These are phyloP conservation scores for Chrysanthemum seticuspe DNA, from an alignment of 129 eudicot species.

Conservation along the genomic window DNA sequence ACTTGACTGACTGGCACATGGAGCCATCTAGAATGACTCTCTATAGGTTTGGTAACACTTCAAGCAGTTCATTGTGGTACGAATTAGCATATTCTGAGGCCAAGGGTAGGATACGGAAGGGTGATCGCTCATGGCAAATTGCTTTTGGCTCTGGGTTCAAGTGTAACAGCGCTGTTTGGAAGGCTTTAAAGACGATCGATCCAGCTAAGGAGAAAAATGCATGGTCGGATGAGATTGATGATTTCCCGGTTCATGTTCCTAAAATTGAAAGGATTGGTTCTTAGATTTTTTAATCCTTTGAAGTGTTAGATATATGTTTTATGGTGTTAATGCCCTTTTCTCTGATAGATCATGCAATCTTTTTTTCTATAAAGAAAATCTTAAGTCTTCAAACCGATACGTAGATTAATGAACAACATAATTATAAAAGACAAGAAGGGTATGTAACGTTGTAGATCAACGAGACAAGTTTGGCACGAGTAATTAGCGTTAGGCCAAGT, in stretches of 20 bases:
- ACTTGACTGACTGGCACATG: conserved; percentile 51
- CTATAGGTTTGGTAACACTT: conserved; percentile 67
- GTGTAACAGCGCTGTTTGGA: background rate
- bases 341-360: too few species aligned
- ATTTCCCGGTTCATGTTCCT: background rate
- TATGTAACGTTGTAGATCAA: too few species aligned
- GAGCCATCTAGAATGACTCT: conserved; percentile 75
- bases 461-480: too few species aligned
- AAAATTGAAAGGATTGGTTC: background rate
- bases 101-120: conserved; percentile 1
- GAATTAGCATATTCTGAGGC: conserved; percentile 19
- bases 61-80: conserved; percentile 67
- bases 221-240: background rate
- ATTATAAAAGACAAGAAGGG: too few species aligned
- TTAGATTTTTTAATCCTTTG: background rate
- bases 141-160: background rate
- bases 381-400: too few species aligned
- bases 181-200: background rate
- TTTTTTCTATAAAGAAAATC: too few species aligned
- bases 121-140: conserved; percentile 4
- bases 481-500: too few species aligned
- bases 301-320: too few species aligned
- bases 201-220: conserved; percentile 2
- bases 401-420: too few species aligned
- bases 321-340: too few species aligned